These are phyloP conservation scores for Alloteropsis semialata DNA, from an alignment of 176 grass and related monocot species.

Conservation along the genomic window DNA sequence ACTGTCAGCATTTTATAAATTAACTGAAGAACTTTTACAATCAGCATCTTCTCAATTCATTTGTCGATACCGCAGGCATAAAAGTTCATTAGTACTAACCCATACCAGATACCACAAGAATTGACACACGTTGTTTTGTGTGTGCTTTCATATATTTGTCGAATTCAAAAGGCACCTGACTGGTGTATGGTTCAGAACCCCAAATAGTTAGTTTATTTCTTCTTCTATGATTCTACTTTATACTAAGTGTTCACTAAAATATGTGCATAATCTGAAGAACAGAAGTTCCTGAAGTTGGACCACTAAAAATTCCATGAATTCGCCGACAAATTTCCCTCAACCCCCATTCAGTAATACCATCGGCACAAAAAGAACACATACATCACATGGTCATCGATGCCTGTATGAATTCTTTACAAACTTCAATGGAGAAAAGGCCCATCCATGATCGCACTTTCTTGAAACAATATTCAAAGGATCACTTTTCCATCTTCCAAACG, in stretches of 20 bases:
- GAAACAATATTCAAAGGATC: background rate
- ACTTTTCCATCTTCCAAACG: background rate
- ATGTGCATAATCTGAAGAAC: background rate
- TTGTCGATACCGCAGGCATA: background rate
- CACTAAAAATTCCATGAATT: background rate
- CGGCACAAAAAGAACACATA: background rate
- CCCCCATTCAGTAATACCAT: background rate
- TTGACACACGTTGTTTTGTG: background rate
- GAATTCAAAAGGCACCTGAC: background rate
- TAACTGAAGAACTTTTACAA: background rate
- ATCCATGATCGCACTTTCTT: background rate
- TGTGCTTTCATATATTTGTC: background rate
- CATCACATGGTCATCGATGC: background rate
- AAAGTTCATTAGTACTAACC: background rate
- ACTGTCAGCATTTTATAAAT: background rate
- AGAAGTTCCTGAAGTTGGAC: background rate
- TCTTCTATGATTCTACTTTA: conserved; percentile 1
- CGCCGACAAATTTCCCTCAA: background rate
- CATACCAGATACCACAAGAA: background rate
- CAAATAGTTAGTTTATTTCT: background rate
- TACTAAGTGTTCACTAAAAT: background rate
- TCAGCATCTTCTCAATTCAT: background rate
- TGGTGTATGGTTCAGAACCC: background rate
- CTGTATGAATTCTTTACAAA: conserved; percentile 17
- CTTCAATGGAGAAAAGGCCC: background rate